Evolutionary conservation across 2,329 filamentous ascomycete genomes (phyloP), one percentile per base, ranked within the genome.

Genomic region (Aspergillus neoniger): DNA sequence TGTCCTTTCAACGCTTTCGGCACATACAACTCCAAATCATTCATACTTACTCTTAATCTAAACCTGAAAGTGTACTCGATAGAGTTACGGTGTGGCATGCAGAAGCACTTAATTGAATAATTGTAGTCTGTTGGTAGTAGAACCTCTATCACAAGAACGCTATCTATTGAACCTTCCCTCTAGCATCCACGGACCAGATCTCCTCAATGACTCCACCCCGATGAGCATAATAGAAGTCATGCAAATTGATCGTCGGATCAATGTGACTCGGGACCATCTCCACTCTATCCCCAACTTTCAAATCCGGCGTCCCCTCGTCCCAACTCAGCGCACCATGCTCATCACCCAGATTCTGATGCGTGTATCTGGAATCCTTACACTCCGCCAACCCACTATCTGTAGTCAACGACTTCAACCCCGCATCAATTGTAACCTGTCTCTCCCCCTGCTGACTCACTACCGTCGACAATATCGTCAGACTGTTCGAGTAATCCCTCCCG

Each of bases 201-300:
- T 83, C 81, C 63, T 82, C 77, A 61, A 84, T 76, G 1, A 82
- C 64, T 0, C 81, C 81, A 0, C 78, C 74, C 4, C 81, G 74
- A 67, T 83, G 69, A 2, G 80, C 81, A 65, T 81, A 83, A 65
- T 83, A 84, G 32, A 79, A 71, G 51, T 84, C 81, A 63, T 83
- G 80, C 58, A 84, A 66, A 60, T 84, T 84, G 57, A 84, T 77
- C 0, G 82, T 84, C 0, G 82, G 82, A 65, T 84, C 82, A 58
- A 84, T 84, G 67, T 84, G 82, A 64, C 82, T 84, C 0, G 82
- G 82, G 12, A 84, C 70, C 81, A 84, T 83, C 69, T 83, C 80
- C 10, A 83, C 76, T 4, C 78, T 70, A 67, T 83, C 81, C 0
- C 81, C 81, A 28, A 83, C 72, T 2, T 69, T 65, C 48, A 83